Percentiles rank a stretch among this genome's conserved stretches.
These are phyloP conservation scores for Alternaria triticimaculans DNA, from an alignment of 2,329 filamentous ascomycete species.

Conservation along the genomic window DNA sequence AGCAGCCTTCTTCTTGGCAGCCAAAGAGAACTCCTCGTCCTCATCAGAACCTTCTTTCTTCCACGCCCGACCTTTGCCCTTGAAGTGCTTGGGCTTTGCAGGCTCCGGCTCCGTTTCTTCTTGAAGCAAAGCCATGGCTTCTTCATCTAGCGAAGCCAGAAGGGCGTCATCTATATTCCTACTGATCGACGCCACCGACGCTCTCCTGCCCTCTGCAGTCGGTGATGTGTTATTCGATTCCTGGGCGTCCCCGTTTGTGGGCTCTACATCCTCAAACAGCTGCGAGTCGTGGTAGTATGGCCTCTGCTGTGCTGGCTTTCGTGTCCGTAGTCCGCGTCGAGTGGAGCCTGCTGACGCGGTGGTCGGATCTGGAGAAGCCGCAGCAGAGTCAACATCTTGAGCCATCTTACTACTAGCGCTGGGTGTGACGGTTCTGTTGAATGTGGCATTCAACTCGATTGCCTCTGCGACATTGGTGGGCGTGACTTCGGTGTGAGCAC, in stretches of 20 bases:
- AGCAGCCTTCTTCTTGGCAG: constrained; percentile 29
- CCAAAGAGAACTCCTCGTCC: constrained; percentile 35
- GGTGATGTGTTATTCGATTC: constrained; percentile 1
- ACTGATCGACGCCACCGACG: constrained; percentile 19
- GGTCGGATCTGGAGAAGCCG: constrained; percentile 31
- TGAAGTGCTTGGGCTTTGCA: constrained; percentile 34
- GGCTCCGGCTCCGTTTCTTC: constrained; percentile 18
- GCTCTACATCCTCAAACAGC: constrained; percentile 33
- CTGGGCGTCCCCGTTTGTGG: constrained; percentile 12
- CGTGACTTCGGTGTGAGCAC: constrained; percentile 9
- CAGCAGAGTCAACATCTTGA: constrained; percentile 11
- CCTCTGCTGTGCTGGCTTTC: constrained; percentile 44
- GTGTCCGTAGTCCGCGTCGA: constrained; percentile 40
- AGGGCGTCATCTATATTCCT: constrained; percentile 16
- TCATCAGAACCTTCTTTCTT: constrained; percentile 42
- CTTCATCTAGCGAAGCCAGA: constrained; percentile 18
- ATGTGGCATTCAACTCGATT: constrained; percentile 6
- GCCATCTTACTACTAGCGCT: constrained; percentile 2
- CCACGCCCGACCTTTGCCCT: constrained; percentile 42
- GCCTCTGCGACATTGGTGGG: constrained; percentile 2
- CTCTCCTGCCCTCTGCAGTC: constrained; percentile 17
- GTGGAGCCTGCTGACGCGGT: constrained; percentile 26
- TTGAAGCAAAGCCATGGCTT: constrained; percentile 19
- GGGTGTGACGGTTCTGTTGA: constrained; percentile 3
- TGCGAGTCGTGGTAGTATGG: constrained; percentile 45